Percentiles rank a stretch among this genome's conserved stretches.
These are phyloP conservation scores for Trypanosoma boissoni DNA, from an alignment of 208 protist genomes.

Conservation along the genomic window DNA sequence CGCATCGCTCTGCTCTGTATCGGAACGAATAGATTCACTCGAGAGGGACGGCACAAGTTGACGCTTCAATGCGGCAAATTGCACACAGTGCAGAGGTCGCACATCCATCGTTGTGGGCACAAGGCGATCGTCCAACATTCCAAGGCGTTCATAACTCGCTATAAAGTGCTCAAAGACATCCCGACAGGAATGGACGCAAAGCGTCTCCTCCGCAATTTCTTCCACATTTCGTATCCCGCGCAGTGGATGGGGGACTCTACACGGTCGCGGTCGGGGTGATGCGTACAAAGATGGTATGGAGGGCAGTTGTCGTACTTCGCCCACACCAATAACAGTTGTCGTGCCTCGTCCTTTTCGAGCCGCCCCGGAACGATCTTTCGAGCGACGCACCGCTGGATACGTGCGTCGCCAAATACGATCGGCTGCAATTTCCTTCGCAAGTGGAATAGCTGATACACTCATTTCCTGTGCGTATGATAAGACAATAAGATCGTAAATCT, in stretches of 20 bases:
- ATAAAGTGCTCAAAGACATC: slow-evolving; percentile 55
- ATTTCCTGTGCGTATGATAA: slow-evolving; percentile 56
- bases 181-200: slow-evolving; percentile 33
- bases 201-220: slow-evolving; percentile 37
- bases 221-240: slow-evolving; percentile 18
- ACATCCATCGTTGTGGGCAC: slow-evolving; percentile 6
- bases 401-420: slow-evolving; percentile 42
- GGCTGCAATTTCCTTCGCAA: slow-evolving; percentile 78
- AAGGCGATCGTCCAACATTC: slow-evolving; percentile 29
- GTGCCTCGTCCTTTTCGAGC: slow-evolving; percentile 16
- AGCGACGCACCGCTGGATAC: slow-evolving; percentile 17
- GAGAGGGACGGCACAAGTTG: slow-evolving; percentile 24
- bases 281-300: slow-evolving; percentile 36
- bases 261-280: slow-evolving; percentile 22
- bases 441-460: slow-evolving; percentile 43
- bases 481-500: slow-evolving; percentile 83
- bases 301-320: slow-evolving; percentile 37
- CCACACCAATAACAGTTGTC: slow-evolving; percentile 21
- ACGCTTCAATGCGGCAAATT: slow-evolving; percentile 15
- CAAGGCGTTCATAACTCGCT: slow-evolving; percentile 40
- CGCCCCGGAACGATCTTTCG: slow-evolving; percentile 18
- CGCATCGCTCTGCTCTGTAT: background rate
- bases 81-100: slow-evolving; percentile 16
- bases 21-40: background rate
- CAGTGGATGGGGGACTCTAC: slow-evolving; percentile 41